Conservation (phyloP, 1,284 basidiomycete genomes). For the Ustilago vetiveriae region DNA sequence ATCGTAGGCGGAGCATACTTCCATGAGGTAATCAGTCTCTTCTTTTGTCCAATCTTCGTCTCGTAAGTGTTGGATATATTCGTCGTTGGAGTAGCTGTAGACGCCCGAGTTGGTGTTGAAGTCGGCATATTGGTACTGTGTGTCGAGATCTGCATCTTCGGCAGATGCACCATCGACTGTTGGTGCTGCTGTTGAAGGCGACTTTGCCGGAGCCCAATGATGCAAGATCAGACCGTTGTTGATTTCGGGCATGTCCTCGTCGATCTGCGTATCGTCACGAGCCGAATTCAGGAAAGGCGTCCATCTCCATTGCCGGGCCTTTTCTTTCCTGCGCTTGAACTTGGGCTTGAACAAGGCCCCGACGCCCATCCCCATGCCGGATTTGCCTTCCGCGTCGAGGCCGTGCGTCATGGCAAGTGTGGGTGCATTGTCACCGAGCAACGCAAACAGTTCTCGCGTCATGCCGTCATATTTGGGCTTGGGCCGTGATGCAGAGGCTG, state of each 20-base stretch:
- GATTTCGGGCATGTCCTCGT: slow-evolving; percentile 34
- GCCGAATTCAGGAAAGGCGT: slow-evolving; percentile 61
- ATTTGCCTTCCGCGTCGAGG: slow-evolving; percentile 23
- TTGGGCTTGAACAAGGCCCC: slow-evolving; percentile 75
- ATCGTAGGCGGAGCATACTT: slow-evolving; percentile 83
- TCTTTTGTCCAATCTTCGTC: slow-evolving; percentile 91
- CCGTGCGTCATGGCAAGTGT: slow-evolving; percentile 71
- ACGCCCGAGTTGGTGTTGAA: slow-evolving; percentile 79
- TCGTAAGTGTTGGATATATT: slow-evolving; percentile 83
- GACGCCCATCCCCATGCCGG: slow-evolving; percentile 65
- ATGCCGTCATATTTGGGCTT: slow-evolving; percentile 73
- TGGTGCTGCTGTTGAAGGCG: not conserved
- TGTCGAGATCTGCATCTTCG: slow-evolving; percentile 25
- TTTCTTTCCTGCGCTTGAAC: slow-evolving; percentile 82
- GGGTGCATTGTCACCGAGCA: slow-evolving; percentile 91
- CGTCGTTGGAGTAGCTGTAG: slow-evolving; percentile 87
- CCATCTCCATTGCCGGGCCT: slow-evolving; percentile 65
- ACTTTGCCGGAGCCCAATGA: slow-evolving; percentile 55
- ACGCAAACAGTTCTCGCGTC: slow-evolving; percentile 87
- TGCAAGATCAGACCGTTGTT: slow-evolving; percentile 52
- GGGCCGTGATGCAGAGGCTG: slow-evolving; percentile 14
- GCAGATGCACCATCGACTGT: not conserved
- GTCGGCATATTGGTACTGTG: slow-evolving; percentile 75
- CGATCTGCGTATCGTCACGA: slow-evolving; percentile 51
- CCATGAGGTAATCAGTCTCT: slow-evolving; percentile 93